These are phyloP conservation scores for Cryptococcus sp. DNA, from an alignment of 1,284 basidiomycete species.

Conservation along the genomic window DNA sequence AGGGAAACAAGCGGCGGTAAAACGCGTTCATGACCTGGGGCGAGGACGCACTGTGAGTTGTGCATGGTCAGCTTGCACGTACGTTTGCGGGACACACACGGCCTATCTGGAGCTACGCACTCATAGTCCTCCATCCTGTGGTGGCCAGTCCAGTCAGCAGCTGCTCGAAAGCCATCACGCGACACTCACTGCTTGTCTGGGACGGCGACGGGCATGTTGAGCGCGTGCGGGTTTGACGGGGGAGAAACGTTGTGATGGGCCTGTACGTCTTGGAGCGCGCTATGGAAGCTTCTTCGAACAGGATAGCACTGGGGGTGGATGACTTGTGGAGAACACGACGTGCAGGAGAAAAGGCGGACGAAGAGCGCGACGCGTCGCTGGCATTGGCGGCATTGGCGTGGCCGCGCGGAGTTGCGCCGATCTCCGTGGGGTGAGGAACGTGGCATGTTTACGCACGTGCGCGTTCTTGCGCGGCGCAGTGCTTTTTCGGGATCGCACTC, in stretches of 20 bases:
- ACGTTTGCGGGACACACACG: background rate
- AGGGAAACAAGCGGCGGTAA: conserved; percentile 89
- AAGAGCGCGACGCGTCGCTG: no score
- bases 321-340: no score
- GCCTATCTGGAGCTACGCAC: conserved; percentile 5
- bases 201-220: conserved; percentile 16
- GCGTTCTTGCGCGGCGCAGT: background rate
- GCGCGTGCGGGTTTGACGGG: background rate
- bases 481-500: no score
- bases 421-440: no score
- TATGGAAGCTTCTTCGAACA: no score
- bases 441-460: background rate
- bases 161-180: background rate
- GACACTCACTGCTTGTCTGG: conserved; percentile 16
- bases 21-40: conserved; percentile 77
- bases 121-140: conserved; percentile 23
- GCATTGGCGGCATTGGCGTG: no score
- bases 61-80: background rate
- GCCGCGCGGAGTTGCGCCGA: no score
- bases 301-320: no score
- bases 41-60: conserved; percentile 46
- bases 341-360: no score
- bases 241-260: background rate
- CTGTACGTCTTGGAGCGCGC: no score
- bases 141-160: conserved; percentile 4